Conservation (phyloP, 768 basidiomycete species). For the Tulasnella sp. region DNA sequence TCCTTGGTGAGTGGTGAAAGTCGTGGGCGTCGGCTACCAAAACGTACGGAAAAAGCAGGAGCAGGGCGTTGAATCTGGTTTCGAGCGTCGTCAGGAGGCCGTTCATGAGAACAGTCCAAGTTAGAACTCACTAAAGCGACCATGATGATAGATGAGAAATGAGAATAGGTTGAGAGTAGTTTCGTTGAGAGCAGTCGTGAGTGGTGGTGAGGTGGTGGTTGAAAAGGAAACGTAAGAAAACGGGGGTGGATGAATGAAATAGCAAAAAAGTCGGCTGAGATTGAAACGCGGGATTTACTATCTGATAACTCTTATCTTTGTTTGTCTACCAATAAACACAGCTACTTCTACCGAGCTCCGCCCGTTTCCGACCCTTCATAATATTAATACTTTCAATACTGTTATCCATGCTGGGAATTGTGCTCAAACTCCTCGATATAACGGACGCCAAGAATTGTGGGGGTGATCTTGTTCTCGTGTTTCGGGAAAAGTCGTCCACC, state of each 20-base stretch:
- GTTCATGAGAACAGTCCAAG: background rate
- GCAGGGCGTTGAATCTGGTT: constrained; percentile 75
- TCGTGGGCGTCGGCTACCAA: background rate
- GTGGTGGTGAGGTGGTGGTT: constrained; percentile 1
- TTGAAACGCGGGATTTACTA: background rate
- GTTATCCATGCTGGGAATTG: background rate
- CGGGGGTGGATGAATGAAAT: background rate
- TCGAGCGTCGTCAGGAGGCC: background rate
- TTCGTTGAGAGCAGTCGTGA: background rate
- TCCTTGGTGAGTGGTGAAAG: background rate
- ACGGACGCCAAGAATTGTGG: background rate
- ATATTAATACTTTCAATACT: background rate
- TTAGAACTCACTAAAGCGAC: constrained; percentile 4
- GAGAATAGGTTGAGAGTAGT: background rate
- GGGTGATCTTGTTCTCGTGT: background rate
- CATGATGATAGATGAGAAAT: background rate
- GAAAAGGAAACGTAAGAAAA: background rate
- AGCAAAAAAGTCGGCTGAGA: constrained; percentile 17
- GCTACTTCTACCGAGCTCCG: background rate
- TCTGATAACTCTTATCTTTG: constrained; percentile 19
- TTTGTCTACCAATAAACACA: background rate
- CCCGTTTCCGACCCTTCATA: background rate
- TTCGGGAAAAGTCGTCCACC: no score
- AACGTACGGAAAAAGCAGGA: constrained; percentile 67
- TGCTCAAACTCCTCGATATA: background rate